phyloP scores from a whole-genome alignment of 495 filamentous ascomycete genomes.

The Mytilinidion resinicola region DNA sequence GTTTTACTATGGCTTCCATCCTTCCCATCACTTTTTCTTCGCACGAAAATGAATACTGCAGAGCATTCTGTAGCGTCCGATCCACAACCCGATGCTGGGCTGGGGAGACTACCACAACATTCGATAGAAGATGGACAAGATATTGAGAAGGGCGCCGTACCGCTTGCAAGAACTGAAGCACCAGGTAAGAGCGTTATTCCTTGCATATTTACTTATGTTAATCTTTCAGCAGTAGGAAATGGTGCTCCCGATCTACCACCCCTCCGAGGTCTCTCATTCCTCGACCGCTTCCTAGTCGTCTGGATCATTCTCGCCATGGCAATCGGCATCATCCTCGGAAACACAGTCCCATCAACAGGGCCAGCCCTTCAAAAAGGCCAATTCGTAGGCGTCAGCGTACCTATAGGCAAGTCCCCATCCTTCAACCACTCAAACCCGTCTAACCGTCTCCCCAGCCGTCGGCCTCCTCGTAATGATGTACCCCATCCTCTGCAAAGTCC shows the following conservation, averaged over 20 bases:
- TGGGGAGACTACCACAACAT: background rate
- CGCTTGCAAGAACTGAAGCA: background rate
- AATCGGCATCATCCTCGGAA: conserved; percentile 71
- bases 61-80: conserved; percentile 3
- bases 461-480: conserved; percentile 94
- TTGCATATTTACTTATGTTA: background rate
- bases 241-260: conserved; percentile 24
- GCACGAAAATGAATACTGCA: background rate
- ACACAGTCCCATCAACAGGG: conserved; percentile 61
- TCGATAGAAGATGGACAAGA: background rate
- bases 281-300: conserved; percentile 71
- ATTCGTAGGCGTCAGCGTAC: conserved; percentile 68
- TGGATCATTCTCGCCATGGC: conserved; percentile 87
- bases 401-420: conserved; percentile 57
- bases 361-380: conserved; percentile 61
- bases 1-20: background rate
- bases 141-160: background rate
- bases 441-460: conserved; percentile 46
- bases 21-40: background rate
- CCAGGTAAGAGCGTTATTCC: background rate
- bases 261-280: conserved; percentile 54
- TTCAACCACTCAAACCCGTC: background rate
- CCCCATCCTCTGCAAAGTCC: conserved; percentile 89
- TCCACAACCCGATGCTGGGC: background rate
- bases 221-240: background rate